Evolutionary conservation across 1,139 yeast genomes (phyloP).

Genomic region (Geotrichum candidum): DNA sequence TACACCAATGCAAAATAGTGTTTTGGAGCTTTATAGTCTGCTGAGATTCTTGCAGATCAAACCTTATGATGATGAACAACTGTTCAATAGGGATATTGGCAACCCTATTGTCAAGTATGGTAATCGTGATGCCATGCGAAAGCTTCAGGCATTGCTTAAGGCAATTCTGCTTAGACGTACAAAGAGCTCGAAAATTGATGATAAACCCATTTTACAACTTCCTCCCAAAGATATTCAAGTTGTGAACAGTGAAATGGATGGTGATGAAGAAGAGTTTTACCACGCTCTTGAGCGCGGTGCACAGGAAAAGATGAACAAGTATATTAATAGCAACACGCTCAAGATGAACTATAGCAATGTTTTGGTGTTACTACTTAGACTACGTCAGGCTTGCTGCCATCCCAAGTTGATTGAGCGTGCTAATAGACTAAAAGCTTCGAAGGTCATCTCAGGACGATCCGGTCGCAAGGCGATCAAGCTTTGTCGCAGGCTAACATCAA

Average conservation of each 20-base stretch:
- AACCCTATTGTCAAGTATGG: conserved; percentile 47
- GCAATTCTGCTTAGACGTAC: conserved; percentile 78
- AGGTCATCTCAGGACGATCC: conserved; percentile 15
- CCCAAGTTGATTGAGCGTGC: conserved; percentile 68
- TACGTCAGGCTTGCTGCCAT: conserved; percentile 91
- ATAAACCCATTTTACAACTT: conserved; percentile 59
- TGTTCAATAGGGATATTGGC: conserved; percentile 55
- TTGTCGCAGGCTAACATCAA: conserved; percentile 20
- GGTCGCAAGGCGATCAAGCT: conserved; percentile 21
- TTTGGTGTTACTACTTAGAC: conserved; percentile 65
- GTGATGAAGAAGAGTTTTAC: conserved; percentile 53
- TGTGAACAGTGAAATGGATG: conserved; percentile 47
- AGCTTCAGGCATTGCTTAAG: conserved; percentile 65
- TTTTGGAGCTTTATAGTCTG: conserved; percentile 75
- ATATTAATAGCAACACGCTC: conserved; percentile 38
- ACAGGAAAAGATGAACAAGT: conserved; percentile 49
- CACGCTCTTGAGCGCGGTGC: conserved; percentile 52
- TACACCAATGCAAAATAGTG: conserved; percentile 87
- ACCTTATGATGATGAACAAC: conserved; percentile 44
- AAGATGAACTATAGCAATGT: conserved; percentile 49
- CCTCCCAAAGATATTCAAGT: conserved; percentile 57
- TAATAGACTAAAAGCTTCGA: conserved; percentile 22
- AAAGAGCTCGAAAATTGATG: conserved; percentile 69
- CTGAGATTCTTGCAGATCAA: conserved; percentile 62
- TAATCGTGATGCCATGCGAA: conserved; percentile 44